These are phyloP conservation scores for Neurospora intermedia DNA, from an alignment of 495 filamentous ascomycete species.

Conservation along the genomic window DNA sequence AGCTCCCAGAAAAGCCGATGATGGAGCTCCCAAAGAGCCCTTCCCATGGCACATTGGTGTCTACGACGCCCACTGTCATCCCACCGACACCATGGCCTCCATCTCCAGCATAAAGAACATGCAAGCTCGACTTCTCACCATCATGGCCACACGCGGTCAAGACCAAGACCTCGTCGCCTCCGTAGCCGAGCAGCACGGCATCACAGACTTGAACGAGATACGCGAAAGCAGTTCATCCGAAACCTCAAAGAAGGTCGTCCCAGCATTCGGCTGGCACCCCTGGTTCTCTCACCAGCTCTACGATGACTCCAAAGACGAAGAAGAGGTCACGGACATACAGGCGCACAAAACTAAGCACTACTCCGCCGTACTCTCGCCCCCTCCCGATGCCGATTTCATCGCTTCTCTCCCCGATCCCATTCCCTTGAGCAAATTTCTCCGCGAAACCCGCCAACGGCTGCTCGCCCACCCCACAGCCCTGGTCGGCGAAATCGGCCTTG, in stretches of 20 bases:
- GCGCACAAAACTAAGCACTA: slow-evolving; percentile 61
- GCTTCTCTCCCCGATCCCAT: slow-evolving; percentile 57
- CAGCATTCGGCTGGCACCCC: slow-evolving; percentile 96
- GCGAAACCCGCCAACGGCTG: slow-evolving; percentile 53
- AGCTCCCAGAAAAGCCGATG: neutral
- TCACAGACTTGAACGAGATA: slow-evolving; percentile 10
- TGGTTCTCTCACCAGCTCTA: slow-evolving; percentile 92
- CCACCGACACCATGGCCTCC: slow-evolving; percentile 86
- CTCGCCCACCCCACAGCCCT: slow-evolving; percentile 54
- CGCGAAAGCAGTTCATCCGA: neutral
- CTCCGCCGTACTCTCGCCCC: slow-evolving; percentile 46
- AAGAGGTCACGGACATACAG: slow-evolving; percentile 5
- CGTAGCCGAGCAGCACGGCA: slow-evolving; percentile 42
- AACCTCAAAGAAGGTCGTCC: slow-evolving; percentile 42
- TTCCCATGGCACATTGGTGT: slow-evolving; percentile 83
- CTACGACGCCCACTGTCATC: slow-evolving; percentile 92
- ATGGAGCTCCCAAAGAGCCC: slow-evolving; percentile 5
- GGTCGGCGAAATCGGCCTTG: slow-evolving; percentile 82
- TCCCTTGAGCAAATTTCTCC: slow-evolving; percentile 54
- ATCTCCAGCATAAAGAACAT: slow-evolving; percentile 58
- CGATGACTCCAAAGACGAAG: slow-evolving; percentile 39
- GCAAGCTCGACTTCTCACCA: slow-evolving; percentile 64
- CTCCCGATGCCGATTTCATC: slow-evolving; percentile 49
- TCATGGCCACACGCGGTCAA: slow-evolving; percentile 81
- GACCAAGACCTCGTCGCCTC: slow-evolving; percentile 78